Base-by-base conservation (phyloP, 371 early-diverging fungal species). In the Parasitella parasitica region DNA sequence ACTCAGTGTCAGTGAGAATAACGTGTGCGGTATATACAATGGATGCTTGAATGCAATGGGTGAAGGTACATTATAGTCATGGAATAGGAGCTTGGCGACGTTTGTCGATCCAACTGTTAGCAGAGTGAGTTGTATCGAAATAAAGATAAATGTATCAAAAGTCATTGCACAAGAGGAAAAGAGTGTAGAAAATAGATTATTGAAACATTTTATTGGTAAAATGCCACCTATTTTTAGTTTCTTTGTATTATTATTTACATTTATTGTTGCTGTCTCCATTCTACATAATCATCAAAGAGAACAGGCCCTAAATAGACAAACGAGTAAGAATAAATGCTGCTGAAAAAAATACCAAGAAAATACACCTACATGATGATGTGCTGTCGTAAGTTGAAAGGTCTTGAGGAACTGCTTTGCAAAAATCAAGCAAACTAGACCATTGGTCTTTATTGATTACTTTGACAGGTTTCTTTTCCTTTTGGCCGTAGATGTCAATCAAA, bases 1-100 rank as follows among this genome's bases (percentile, higher is more conserved):
- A 27, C 91, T 86, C 48, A 95, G 77, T n/a, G 91, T 89, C 15
- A 87, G 65, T 4, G 93, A 85, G 63, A 95, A 95, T n/a, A 90
- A 70, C 11, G 84, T 59, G 46, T 90, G 87, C 0, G 77, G 55
- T 51, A 58, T 28, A 27, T 65, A 58, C 8, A 56, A 13, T 2
- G 59, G 51, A n/a, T 59, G 30, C 7, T 22, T 51, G 30, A 52
- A 52, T 11, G n/a, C 39, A 3, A 55, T 35, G 2, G 48, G 18
- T 15, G 48, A 55, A 26, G 69, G 69, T 24, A 64, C 51, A 27
- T 35, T 16, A 26, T 68, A 64, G 30, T 59, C 57, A 13, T 64
- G 24, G 27, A 63, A 53, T 37, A 68, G 22, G 4, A 63, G 51
- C 5, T 35, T 30, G 2, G 61, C 46, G 5, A 59, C 57, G 36